Evolutionary conservation across 2,329 filamentous ascomycete genomes (phyloP).

Genomic region (Xylariales sp.): DNA sequence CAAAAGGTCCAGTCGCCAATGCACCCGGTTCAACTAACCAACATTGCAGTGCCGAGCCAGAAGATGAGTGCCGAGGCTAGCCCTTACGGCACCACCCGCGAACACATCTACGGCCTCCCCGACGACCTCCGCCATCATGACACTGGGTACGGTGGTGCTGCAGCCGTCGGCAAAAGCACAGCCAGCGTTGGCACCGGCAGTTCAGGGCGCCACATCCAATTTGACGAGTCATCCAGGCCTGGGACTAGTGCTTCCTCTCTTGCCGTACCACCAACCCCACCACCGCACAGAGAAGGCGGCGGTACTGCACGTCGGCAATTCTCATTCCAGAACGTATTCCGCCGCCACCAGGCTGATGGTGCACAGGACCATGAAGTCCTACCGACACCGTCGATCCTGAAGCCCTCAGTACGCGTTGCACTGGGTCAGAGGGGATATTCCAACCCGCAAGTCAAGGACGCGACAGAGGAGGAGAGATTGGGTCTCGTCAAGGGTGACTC

Average conservation of each 20-base stretch:
- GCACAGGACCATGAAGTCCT: conserved; percentile 21
- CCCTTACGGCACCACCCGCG: conserved; percentile 33
- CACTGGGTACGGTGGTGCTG: conserved; percentile 46
- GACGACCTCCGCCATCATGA: conserved; percentile 30
- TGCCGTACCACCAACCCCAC: conserved; percentile 53
- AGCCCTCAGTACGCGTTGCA: conserved; percentile 26
- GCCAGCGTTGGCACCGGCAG: conserved; percentile 38
- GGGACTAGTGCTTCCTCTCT: conserved; percentile 37
- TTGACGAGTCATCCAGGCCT: conserved; percentile 33
- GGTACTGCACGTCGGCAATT: conserved; percentile 70
- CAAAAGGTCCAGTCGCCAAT: conserved; percentile 47
- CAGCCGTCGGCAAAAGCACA: conserved; percentile 13
- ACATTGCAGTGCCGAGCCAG: conserved; percentile 49
- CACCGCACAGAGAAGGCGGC: conserved; percentile 40
- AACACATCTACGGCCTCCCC: conserved; percentile 48
- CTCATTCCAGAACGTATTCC: conserved; percentile 85
- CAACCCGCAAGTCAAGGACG: conserved; percentile 40
- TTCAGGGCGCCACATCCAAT: conserved; percentile 43
- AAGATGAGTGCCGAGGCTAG: conserved; percentile 37
- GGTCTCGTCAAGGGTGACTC: conserved; percentile 77
- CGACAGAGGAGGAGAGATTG: conserved; percentile 77
- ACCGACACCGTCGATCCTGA: conserved; percentile 17
- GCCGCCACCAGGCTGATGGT: conserved; percentile 40
- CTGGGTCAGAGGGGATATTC: conserved; percentile 35
- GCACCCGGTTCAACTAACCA: conserved; percentile 59